Evolutionary conservation across 2,329 filamentous ascomycete genomes (phyloP).

Genomic region (Microdochium nivale): DNA sequence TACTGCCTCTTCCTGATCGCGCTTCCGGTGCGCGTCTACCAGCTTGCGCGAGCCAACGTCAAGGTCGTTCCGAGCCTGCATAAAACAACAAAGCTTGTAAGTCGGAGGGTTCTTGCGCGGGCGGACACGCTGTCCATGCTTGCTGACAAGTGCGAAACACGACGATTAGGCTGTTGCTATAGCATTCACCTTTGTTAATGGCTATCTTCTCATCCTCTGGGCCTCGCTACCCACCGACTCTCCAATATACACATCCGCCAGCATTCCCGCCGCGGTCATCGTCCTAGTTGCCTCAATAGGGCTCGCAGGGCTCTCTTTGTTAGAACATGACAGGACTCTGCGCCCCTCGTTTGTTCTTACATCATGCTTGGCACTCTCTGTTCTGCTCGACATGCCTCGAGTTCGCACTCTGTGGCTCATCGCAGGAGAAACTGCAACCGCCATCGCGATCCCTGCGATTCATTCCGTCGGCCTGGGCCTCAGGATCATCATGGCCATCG

Average conservation of each 20-base stretch:
- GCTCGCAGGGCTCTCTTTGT: background rate
- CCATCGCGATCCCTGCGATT: background rate
- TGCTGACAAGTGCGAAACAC: background rate
- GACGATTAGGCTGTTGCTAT: background rate
- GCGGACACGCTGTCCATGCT: background rate
- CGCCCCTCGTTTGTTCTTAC: background rate
- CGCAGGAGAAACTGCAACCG: background rate
- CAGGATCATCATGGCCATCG: background rate
- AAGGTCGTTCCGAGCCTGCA: background rate
- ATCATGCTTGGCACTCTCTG: background rate
- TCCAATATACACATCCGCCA: background rate
- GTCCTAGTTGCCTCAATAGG: background rate
- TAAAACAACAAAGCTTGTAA: background rate
- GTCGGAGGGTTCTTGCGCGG: background rate
- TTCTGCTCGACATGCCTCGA: background rate
- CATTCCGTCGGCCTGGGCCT: background rate
- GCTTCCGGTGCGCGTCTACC: constrained; percentile 6
- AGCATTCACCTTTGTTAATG: background rate
- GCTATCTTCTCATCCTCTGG: background rate
- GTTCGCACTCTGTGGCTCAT: background rate
- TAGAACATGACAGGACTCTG: background rate
- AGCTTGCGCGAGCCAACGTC: background rate
- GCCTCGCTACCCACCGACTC: background rate
- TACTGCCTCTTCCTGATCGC: constrained; percentile 7
- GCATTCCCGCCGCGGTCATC: background rate